Evolutionary conservation across 495 filamentous ascomycete genomes (phyloP), one percentile per base, ranked within the genome.

Genomic region (Penicillium simplicissimum): DNA sequence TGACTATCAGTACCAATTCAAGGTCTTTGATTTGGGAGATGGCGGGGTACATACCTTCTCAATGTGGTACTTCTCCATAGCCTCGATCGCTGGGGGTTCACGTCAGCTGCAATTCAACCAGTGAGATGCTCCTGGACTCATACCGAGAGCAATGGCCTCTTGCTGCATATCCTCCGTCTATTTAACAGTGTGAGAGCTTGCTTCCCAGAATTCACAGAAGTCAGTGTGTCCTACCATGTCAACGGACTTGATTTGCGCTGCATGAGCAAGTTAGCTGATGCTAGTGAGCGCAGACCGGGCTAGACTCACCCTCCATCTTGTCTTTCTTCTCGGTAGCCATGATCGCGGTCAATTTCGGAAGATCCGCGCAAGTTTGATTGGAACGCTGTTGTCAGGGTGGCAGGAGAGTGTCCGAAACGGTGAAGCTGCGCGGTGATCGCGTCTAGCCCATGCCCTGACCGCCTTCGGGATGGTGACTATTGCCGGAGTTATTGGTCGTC

Each of bases 131-230:
- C 25, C 4, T 19, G 52, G 49, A 3, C 48, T 23, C 92, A 64
- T 88, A 97, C 94, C 91, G 73, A 97, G 87, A 80, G 96, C 92
- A 64, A 98, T 87, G 31, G 88, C 92, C 74, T 96, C 93, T 67
- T 90, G 87, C 70, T 96, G 91, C 96, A 98, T 96, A 61, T 97
- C 94, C 64, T 98, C 95, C 59, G 87, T 92, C 95, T 97, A 65
- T 57, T 53, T 15, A 23, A 58, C 2, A 14, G 14, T 33, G 55
- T 72, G 47, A 65, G 11, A 69, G 48, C 74, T 67, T 35, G 34
- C n/a, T 11, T 49, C 25, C n/a, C 19, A 48, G 6, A 35, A 38
- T 35, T 58, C 25, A 21, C 23, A 17, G 28, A 21, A 11, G 19
- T 40, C 36, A 19, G 37, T 55, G 31, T 53, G 60, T 35, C 79